Evolutionary conservation across 768 basidiomycete genomes (phyloP), one percentile per base, ranked within the genome.

Genomic region (Psilocybe azurescens): DNA sequence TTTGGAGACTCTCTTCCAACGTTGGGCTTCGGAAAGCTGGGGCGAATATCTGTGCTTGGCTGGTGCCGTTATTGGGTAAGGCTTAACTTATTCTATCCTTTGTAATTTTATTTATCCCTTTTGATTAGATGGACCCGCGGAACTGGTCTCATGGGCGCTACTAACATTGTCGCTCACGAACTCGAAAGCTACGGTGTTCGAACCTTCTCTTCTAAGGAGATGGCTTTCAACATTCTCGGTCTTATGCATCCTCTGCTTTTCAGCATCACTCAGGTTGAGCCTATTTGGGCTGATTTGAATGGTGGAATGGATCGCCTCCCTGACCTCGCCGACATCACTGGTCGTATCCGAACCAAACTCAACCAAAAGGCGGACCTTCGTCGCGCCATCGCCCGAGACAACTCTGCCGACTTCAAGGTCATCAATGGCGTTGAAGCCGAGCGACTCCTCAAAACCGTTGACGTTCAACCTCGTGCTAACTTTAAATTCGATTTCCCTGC

Each of bases 191-290:
- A 91, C 64, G 97, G 97, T 63, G 94, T 97, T 61, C 88, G 97
- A 66, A 99, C 97, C 1, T 99, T 99, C 87, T 99, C 97, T 0
- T 92, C 97, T 30, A 99, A 99, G 81, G 97, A 99, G 79, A 99
- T 99, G 97, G 96, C 97, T 0, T 99, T 99, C 88, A 99, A 99
- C 78, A 95, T 99, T 70, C 90, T 99, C 58, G 97, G 97, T 62
- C 85, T 99, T 53, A 99, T 99, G 97, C 97, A 99, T 72, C 97
- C 97, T 48, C 88, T 99, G 5, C 86, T 99, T 56, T 99, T 99
- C 87, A 97, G 97, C 76, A 97, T 99, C 71, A 97, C 97, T 10
- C 97, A 99, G 75, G 96, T 99, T 50, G 97, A 99, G 74, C 97
- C 97, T 8, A 96, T 99, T 73, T 99, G 97, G 97, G 97, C 97